A percentile compares a stretch with the other conserved stretches of the same genome.
These are phyloP conservation scores for Apodospora peruviana DNA, from an alignment of 495 filamentous ascomycete genomes.

Conservation along the genomic window DNA sequence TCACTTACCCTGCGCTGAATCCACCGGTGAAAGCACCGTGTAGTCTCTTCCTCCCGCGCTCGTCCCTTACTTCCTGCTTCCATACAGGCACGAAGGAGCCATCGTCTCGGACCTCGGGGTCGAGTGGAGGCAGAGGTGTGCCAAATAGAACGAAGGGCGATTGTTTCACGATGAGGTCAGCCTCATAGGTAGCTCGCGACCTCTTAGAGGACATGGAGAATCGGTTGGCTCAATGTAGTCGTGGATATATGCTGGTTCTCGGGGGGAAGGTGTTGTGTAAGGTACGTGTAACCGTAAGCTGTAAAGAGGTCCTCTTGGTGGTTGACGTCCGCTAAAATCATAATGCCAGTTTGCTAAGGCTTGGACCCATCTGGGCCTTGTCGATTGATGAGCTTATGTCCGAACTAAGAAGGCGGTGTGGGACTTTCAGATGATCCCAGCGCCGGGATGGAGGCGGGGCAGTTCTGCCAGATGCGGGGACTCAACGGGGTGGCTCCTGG, in stretches of 20 bases:
- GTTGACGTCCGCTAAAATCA: neutral
- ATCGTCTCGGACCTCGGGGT: conserved; percentile 77
- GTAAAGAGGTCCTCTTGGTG: too few species aligned
- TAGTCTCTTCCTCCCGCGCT: conserved; percentile 81
- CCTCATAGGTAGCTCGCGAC: conserved; percentile 69
- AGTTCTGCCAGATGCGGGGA: conserved; percentile 5
- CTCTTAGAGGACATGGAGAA: conserved; percentile 72
- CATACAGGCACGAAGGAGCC: conserved; percentile 90
- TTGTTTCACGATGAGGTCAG: conserved; percentile 65
- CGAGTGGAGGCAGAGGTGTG: conserved; percentile 76
- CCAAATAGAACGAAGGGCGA: conserved; percentile 80
- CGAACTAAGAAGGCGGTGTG: neutral
- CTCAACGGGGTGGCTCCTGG: too few species aligned
- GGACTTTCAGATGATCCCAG: neutral
- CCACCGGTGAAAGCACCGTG: conserved; percentile 97
- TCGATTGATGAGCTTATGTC: neutral
- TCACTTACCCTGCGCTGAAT: conserved; percentile 82
- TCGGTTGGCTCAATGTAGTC: neutral
- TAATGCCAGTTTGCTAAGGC: neutral
- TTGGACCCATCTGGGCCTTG: neutral
- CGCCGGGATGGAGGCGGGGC: neutral
- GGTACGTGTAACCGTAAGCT: too few species aligned
- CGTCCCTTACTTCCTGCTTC: conserved; percentile 97
- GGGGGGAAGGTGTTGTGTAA: neutral
- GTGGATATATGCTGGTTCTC: neutral